Evolutionary conservation across 805 yeast genomes (phyloP), one percentile per base, ranked within the genome.

Genomic region (Lachancea fermentati): DNA sequence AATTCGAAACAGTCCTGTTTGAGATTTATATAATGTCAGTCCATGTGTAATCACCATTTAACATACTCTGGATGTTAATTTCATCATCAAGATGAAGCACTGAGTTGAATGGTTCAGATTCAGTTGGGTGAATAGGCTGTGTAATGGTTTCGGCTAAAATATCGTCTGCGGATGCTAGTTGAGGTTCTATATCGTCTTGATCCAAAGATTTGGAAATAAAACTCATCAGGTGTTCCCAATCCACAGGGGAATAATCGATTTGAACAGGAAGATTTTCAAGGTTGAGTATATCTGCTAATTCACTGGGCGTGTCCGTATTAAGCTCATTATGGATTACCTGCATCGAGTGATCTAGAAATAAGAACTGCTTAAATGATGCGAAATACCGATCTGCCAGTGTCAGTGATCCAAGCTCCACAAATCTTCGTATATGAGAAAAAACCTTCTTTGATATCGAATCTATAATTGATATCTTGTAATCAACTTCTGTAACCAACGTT

Each of bases 291-390:
- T 38, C 37, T 9, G 12, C 30, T 13, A 38, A 28, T 6, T 16
- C 13, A 19, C 43, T 39, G 14, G 39, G 35, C 13, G 39, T 30
- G 32, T 34, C 19, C n/a, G 36, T 32, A 16, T 12, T 25, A 4
- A 39, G n/a, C 24, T 39, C 43, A 15, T 39, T 39, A 12, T 39
- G 43, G 12, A 39, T 34, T 26, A 39, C 39, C 22, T 34, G 39
- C 34, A 34, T 34, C 2, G 43, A 34, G 28, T 39, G 34, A 6
- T 34, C 43, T 30, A 39, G 16, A 12, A 39, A 39, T 16, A 39
- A 26, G 30, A 39, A 39, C 15, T 39, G 43, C 34, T 39, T 39
- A 36, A 39, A 39, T 4, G 43, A 39, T 6, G 39, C 31, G 28
- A 39, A 39, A 15, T 39, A 39, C 13, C 39, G 19, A 24, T 39